Evolutionary conservation across 2,329 filamentous ascomycete species (phyloP), one percentile per base, ranked within the genome.

Genomic region (Colletotrichum tofieldiae): DNA sequence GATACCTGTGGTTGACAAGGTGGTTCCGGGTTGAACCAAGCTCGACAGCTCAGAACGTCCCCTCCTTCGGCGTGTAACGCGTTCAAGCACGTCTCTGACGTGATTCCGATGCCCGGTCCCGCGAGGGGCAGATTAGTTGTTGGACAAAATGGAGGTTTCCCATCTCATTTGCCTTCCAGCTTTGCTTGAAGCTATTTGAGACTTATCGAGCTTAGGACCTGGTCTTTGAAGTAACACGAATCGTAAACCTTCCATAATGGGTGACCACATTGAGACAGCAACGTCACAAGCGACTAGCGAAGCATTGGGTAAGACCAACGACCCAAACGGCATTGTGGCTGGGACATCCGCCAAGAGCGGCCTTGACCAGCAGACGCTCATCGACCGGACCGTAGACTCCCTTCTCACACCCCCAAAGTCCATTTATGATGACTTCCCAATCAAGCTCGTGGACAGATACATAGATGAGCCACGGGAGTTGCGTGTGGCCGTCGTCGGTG

Each of bases 401-500:
- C 59, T 72, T 5, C 70, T 72, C 32, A 65, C 70, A 0, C 70
- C 70, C 2, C 70, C 59, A 51, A 69, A 72, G 54, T 72, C 70
- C 9, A 29, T 70, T 3, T 72, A 72, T 20, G 55, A 62, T 35
- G 65, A 72, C 14, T 29, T 60, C 12, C 49, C 67, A 1, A 71
- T 81, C 51, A 73, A 76, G 2, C 73, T 84, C 1, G 76, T 82
- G 11, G 77, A 84, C 43, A 81, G 83, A 6, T 80, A 81, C 55
- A 83, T 88, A 43, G 87, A 89, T 67, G 80, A 87, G 72, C 83
- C 86, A 1, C 81, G 85, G 39, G 78, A 82, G 7, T 79, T 88
- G 47, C 83, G 85, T 60, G 90, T 92, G 1, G 89, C 87, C 0
- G 86, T 93, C 0, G 87, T 93, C 41, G 92, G 92, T 1, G 91